These are phyloP conservation scores for Podaxis carcinomalis DNA, from an alignment of 768 basidiomycete species.

Conservation along the genomic window DNA sequence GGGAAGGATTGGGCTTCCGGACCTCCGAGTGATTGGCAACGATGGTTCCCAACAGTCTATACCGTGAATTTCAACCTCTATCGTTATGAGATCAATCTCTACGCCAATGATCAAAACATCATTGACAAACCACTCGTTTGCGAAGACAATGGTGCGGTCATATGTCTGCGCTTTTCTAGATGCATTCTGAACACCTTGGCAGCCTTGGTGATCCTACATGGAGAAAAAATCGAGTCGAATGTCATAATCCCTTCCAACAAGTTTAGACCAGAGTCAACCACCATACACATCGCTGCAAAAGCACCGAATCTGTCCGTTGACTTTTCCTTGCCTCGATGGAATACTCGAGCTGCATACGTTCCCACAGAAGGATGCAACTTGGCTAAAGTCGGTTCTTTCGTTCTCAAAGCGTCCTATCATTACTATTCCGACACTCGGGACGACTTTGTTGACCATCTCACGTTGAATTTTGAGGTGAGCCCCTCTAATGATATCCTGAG, in stretches of 20 bases:
- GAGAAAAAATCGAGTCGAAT: constrained; percentile 45
- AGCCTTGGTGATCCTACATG: constrained; percentile 75
- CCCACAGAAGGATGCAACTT: constrained; percentile 57
- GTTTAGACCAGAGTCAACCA: constrained; percentile 68
- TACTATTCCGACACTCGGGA: constrained; percentile 65
- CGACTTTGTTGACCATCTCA: constrained; percentile 77
- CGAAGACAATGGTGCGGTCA: constrained; percentile 75
- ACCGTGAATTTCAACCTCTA: constrained; percentile 62
- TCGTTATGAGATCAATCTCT: constrained; percentile 75
- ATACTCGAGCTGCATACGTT: constrained; percentile 71
- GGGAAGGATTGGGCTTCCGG: constrained; percentile 89
- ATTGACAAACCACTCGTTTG: constrained; percentile 79
- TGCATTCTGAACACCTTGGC: constrained; percentile 1
- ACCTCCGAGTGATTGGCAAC: constrained; percentile 72
- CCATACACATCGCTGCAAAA: constrained; percentile 60
- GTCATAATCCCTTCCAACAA: constrained; percentile 62
- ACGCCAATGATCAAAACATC: constrained; percentile 95
- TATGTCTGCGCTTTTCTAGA: background rate
- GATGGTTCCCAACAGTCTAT: constrained; percentile 84
- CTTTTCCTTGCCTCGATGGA: constrained; percentile 85
- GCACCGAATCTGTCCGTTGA: constrained; percentile 51
- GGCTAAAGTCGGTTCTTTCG: constrained; percentile 52
- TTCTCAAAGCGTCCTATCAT: constrained; percentile 65
- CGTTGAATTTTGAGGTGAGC: constrained; percentile 58
- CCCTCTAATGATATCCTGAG: background rate